Evolutionary conservation across 306 rosid genomes (phyloP).

Genomic region (Biancaea sappan): DNA sequence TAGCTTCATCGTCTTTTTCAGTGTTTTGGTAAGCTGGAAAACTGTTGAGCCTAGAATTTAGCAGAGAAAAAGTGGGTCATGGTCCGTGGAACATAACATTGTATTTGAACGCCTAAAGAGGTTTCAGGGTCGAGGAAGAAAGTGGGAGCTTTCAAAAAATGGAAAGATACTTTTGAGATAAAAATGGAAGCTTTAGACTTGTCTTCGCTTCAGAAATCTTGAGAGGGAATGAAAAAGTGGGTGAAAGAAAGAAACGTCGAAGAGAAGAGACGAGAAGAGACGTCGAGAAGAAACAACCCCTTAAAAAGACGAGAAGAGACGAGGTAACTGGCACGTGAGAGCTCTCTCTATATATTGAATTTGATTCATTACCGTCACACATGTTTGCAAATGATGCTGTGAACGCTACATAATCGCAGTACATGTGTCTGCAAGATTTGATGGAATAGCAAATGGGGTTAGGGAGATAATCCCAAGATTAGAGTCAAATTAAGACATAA

Average conservation of each 20-base stretch:
- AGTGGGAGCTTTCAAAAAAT: conserved; percentile 26
- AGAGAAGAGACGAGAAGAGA: background rate
- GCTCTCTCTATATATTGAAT: no score
- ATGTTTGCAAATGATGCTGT: background rate
- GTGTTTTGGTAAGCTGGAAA: conserved; percentile 39
- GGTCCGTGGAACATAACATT: no score
- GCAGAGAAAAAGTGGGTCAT: conserved; percentile 40
- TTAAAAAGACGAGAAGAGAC: conserved; percentile 21
- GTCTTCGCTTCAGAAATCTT: conserved; percentile 35
- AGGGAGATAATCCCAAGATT: conserved; percentile 6
- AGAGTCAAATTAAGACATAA: background rate
- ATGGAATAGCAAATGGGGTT: background rate
- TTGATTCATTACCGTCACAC: background rate
- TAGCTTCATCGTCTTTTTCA: conserved; percentile 7
- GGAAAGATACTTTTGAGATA: conserved; percentile 33
- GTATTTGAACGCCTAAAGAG: conserved; percentile 49
- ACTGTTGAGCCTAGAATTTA: conserved; percentile 52
- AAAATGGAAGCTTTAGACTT: conserved; percentile 28
- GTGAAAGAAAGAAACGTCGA: background rate
- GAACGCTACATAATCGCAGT: background rate
- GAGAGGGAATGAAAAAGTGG: conserved; percentile 37
- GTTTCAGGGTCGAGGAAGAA: conserved; percentile 39
- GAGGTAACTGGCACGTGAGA: conserved; percentile 48
- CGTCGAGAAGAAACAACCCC: background rate
- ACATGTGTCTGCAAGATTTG: background rate